A percentile compares a stretch with the other conserved stretches of the same genome.
Conservation (phyloP, 2,329 filamentous ascomycete species). For the Ophiostoma himal-ulmi region DNA sequence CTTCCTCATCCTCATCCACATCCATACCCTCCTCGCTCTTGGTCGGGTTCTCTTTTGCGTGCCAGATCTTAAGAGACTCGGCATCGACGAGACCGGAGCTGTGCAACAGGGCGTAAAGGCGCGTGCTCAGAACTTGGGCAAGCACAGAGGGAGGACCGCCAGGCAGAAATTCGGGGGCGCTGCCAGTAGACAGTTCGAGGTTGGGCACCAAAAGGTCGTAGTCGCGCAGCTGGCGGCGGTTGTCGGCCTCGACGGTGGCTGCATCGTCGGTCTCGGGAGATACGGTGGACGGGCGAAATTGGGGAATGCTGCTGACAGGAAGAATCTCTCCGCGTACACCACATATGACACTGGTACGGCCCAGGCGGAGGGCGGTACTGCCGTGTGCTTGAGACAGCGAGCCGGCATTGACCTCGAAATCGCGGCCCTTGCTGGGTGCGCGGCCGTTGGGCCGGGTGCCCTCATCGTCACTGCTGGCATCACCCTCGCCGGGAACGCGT, state of each 20-base stretch:
- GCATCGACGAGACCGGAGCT: conserved; percentile 60
- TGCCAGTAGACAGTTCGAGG: conserved; percentile 85
- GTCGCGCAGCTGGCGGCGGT: conserved; percentile 47
- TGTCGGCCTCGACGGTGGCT: conserved; percentile 24
- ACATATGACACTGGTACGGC: conserved; percentile 91
- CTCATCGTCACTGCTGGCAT: conserved; percentile 28
- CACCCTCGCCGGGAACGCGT: conserved; percentile 39
- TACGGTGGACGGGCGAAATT: conserved; percentile 46
- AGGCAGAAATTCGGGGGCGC: conserved; percentile 76
- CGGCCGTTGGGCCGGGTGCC: conserved; percentile 78
- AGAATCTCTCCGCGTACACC: conserved; percentile 85
- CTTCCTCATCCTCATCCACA: conserved; percentile 31
- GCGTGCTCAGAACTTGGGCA: conserved; percentile 78
- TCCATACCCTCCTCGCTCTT: conserved; percentile 33
- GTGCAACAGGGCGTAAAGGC: conserved; percentile 71
- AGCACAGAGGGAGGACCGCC: conserved; percentile 72
- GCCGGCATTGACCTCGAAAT: conserved; percentile 70
- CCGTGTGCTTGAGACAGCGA: conserved; percentile 86
- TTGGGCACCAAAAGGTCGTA: conserved; percentile 84
- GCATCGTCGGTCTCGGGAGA: background rate
- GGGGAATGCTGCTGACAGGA: conserved; percentile 65
- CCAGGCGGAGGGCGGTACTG: conserved; percentile 78
- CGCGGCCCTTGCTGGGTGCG: conserved; percentile 60
- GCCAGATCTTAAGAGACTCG: conserved; percentile 67
- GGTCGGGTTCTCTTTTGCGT: conserved; percentile 39